phyloP scores from a whole-genome alignment of 257 asterid species.

The Leonotis leonurus region DNA sequence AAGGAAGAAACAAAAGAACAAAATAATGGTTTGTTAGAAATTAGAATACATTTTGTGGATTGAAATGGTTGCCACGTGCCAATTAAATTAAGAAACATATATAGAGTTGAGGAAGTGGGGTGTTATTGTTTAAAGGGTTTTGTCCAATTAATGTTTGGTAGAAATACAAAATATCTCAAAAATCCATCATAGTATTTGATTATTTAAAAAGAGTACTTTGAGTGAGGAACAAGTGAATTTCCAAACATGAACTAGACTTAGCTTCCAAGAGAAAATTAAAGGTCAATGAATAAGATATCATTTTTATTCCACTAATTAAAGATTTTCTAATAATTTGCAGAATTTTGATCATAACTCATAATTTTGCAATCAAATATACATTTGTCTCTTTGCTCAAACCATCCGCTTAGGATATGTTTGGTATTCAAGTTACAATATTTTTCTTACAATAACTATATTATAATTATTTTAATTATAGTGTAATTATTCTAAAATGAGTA shows the following conservation, averaged over 20 bases:
- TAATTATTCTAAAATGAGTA: too few relatives aligned
- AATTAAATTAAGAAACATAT: not conserved
- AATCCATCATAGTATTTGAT: conserved; percentile 9
- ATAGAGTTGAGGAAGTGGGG: conserved; percentile 5
- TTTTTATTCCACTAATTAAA: not conserved
- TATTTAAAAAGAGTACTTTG: conserved; percentile 33
- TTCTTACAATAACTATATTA: too few relatives aligned
- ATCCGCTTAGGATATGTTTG: too few relatives aligned
- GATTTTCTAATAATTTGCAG: not conserved
- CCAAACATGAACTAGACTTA: conserved; percentile 29
- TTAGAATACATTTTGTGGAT: not conserved
- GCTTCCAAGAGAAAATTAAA: conserved; percentile 51
- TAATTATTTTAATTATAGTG: too few relatives aligned
- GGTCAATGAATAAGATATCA: conserved; percentile 12
- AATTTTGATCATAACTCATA: not conserved
- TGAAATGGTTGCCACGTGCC: conserved; percentile 16
- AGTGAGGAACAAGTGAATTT: conserved; percentile 51
- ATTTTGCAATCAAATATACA: not conserved
- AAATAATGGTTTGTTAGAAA: conserved; percentile 19
- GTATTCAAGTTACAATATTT: too few relatives aligned
- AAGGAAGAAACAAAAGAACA: conserved; percentile 7
- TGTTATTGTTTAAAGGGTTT: conserved; percentile 12
- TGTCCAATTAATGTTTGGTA: conserved; percentile 31
- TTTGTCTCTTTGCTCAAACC: not conserved
- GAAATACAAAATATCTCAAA: conserved; percentile 16